Conservation (phyloP, 2,329 filamentous ascomycete species). For the Neospermospora avenae region DNA sequence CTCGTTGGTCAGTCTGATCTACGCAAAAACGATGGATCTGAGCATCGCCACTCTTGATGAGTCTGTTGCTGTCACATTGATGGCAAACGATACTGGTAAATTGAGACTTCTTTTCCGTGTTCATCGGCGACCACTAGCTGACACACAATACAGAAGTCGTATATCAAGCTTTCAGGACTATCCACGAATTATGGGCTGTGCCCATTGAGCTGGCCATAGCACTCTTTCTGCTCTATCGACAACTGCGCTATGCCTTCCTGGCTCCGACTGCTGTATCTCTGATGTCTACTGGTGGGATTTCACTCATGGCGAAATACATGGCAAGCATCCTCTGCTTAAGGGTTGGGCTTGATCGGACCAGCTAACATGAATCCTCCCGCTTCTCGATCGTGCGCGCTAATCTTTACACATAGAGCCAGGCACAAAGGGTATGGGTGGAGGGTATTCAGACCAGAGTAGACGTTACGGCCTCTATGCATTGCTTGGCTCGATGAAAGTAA, state of each 20-base stretch:
- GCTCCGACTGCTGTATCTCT: conserved; percentile 26
- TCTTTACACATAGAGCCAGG: neutral
- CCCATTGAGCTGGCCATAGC: conserved; percentile 31
- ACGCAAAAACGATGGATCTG: conserved; percentile 31
- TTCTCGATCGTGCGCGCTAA: neutral
- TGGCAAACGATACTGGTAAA: conserved; percentile 34
- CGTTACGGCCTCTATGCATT: conserved; percentile 31
- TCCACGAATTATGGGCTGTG: conserved; percentile 35
- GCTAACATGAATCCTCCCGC: neutral
- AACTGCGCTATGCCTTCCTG: conserved; percentile 31
- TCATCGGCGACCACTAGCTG: neutral
- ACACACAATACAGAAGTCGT: conserved; percentile 21
- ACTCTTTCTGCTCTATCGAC: conserved; percentile 30
- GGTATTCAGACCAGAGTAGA: conserved; percentile 33
- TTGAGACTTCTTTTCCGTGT: neutral
- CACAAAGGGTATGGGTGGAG: conserved; percentile 33
- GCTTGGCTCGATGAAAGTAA: conserved; percentile 34
- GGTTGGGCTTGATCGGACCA: neutral
- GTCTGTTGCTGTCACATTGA: conserved; percentile 31
- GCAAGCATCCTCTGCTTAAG: conserved; percentile 3
- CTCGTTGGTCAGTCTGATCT: conserved; percentile 29
- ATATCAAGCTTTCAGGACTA: conserved; percentile 30
- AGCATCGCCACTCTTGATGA: conserved; percentile 28
- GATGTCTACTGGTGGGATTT: conserved; percentile 29
- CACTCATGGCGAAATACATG: conserved; percentile 25